Percentiles rank a stretch among this genome's conserved stretches.
Evolutionary conservation across 257 asterid genomes (phyloP).

Genomic region (Solanum habrochaites): DNA sequence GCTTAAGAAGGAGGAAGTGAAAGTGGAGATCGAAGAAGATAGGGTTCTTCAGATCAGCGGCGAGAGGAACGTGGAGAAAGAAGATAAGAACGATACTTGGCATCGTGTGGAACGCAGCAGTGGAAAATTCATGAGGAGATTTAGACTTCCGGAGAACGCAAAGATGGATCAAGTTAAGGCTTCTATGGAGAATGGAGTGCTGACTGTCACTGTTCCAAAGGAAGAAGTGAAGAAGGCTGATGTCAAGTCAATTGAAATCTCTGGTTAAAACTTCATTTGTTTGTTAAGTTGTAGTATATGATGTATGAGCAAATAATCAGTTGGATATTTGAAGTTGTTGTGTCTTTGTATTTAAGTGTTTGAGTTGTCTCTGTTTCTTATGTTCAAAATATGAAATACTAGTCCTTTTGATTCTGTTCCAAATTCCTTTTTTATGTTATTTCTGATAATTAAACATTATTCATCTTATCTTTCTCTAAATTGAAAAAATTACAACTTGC

Average conservation of each 20-base stretch:
- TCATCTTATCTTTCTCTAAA: too few relatives aligned
- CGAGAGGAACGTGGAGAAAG: slow-evolving; percentile 4
- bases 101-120: slow-evolving; percentile 6
- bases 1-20: neutral
- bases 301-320: too few relatives aligned
- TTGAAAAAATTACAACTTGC: too few relatives aligned
- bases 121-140: slow-evolving; percentile 2
- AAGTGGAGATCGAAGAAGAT: neutral
- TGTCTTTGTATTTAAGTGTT: too few relatives aligned
- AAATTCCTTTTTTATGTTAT: too few relatives aligned
- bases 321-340: too few relatives aligned
- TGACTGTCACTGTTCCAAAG: slow-evolving; percentile 2
- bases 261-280: neutral
- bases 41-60: neutral
- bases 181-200: slow-evolving; percentile 4
- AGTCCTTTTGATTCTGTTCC: too few relatives aligned
- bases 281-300: too few relatives aligned
- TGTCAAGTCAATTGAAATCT: neutral
- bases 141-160: slow-evolving; percentile 9
- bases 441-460: too few relatives aligned
- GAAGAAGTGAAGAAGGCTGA: slow-evolving; percentile 6
- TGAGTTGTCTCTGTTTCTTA: too few relatives aligned
- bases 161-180: slow-evolving; percentile 3
- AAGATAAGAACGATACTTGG: slow-evolving; percentile 9
- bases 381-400: too few relatives aligned